Evolutionary conservation across 2,329 filamentous ascomycete genomes (phyloP).

Genomic region (Endocalyx cinctus): DNA sequence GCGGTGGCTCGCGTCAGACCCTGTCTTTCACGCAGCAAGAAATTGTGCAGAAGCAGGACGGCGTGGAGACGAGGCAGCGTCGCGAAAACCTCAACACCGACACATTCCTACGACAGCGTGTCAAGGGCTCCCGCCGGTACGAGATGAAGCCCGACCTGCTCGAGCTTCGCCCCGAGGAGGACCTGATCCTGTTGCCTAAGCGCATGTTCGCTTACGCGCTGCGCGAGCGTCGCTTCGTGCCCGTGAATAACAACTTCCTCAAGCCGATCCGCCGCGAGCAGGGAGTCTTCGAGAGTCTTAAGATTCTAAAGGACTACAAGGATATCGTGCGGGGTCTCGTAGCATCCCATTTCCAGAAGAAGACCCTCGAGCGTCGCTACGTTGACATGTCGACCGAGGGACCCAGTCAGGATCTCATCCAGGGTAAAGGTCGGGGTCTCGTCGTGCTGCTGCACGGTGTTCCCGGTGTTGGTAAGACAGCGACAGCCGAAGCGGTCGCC

Average conservation of each 20-base stretch:
- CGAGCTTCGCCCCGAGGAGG: constrained; percentile 23
- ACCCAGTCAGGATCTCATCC: constrained; percentile 36
- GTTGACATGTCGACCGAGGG: constrained; percentile 21
- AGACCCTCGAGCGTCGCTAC: constrained; percentile 30
- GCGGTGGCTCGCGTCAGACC: constrained; percentile 20
- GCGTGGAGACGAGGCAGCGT: constrained; percentile 32
- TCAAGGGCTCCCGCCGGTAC: constrained; percentile 30
- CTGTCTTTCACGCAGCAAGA: constrained; percentile 30
- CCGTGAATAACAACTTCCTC: constrained; percentile 31
- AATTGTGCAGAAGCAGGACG: constrained; percentile 31
- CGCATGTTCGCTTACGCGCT: constrained; percentile 38
- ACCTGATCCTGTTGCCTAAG: constrained; percentile 33
- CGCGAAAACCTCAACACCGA: constrained; percentile 32
- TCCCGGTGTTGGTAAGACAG: constrained; percentile 46
- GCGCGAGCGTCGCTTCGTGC: constrained; percentile 34
- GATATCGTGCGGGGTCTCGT: constrained; percentile 36
- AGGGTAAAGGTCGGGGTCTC: constrained; percentile 40
- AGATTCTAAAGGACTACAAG: constrained; percentile 36
- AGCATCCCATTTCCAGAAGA: constrained; percentile 36
- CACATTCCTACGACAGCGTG: constrained; percentile 28
- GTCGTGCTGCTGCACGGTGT: constrained; percentile 42
- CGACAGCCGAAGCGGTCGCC: constrained; percentile 40
- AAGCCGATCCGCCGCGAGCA: constrained; percentile 30
- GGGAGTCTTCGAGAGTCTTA: constrained; percentile 36
- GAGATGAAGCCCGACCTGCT: constrained; percentile 26